These are phyloP conservation scores for Phytopythium litorale DNA, from an alignment of 352 stramenopile genomes.

Conservation along the genomic window DNA sequence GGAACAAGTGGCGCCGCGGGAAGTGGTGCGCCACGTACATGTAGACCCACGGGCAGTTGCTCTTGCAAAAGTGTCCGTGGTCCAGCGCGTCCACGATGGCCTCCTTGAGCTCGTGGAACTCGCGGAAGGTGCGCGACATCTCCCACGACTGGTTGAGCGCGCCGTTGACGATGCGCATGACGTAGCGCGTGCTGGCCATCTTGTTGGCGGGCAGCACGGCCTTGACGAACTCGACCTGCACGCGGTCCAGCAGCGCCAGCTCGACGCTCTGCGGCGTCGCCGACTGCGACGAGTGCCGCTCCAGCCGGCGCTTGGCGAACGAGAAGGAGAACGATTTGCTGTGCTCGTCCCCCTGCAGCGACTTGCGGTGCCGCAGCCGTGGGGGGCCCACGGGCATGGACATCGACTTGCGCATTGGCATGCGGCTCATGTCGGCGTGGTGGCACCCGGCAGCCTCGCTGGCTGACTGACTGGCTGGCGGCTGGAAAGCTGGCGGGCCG, in stretches of 20 bases:
- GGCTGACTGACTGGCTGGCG: background rate
- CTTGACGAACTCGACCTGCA: conserved; percentile 82
- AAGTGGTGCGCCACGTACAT: conserved; percentile 80
- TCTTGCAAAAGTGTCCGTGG: conserved; percentile 76
- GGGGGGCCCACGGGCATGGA: conserved; percentile 29
- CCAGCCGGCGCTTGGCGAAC: conserved; percentile 45
- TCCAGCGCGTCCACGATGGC: conserved; percentile 46
- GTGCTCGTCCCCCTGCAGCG: conserved; percentile 28
- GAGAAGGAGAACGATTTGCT: conserved; percentile 27
- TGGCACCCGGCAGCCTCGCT: background rate
- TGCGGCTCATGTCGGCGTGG: background rate
- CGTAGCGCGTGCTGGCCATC: conserved; percentile 58
- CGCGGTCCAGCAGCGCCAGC: conserved; percentile 63
- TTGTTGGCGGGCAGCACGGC: conserved; percentile 72
- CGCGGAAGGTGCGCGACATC: conserved; percentile 70
- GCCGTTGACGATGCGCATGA: conserved; percentile 75
- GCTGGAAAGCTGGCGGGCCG: background rate
- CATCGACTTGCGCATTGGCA: conserved; percentile 31
- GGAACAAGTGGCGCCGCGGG: conserved; percentile 69
- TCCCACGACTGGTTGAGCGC: conserved; percentile 73
- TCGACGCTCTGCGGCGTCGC: conserved; percentile 41
- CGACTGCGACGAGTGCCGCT: conserved; percentile 42
- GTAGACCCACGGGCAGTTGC: conserved; percentile 84
- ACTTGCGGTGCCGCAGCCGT: conserved; percentile 35
- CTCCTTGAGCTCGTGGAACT: conserved; percentile 81